Evolutionary conservation across 208 protist genomes (phyloP), one percentile per base, ranked within the genome.

Genomic region (Balamuthia mandrillaris): DNA sequence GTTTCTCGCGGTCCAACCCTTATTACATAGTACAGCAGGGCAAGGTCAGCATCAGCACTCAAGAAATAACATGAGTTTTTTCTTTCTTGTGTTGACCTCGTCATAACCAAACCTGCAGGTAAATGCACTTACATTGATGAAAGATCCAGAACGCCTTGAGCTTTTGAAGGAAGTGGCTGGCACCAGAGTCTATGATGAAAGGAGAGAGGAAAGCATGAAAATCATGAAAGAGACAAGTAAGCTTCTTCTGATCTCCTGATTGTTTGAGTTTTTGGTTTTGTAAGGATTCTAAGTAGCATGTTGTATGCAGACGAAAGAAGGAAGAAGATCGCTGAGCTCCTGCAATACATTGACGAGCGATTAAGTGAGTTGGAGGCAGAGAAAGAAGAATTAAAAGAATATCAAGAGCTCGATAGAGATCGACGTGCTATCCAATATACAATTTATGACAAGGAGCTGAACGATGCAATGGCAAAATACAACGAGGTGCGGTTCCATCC

Each of bases 1-100:
- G 98, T 7, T 98, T 99, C 85, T 99, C 97, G 27, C 92, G 95
- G 9, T 96, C 93, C 41, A 99, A 99, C 88, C 98, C 98, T 14
- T 99, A 99, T 90, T 99, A 99, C 91, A 98, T 99, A 63, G 98
- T 99, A 1, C 97, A 99, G 88, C 98, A 99, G 92, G 98, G 98
- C 47, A 98, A 98, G 88, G 94, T 95, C 24, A n/a, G n/a, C n/a
- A n/a, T n/a, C n/a, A n/a, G n/a, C n/a, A n/a, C n/a, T n/a, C n/a
- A n/a, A n/a, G n/a, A n/a, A n/a, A n/a, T n/a, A n/a, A n/a, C n/a
- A n/a, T n/a, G n/a, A n/a, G n/a, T n/a, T n/a, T n/a, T n/a, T n/a
- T n/a, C n/a, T n/a, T n/a, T n/a, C n/a, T n/a, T n/a, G n/a, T n/a
- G n/a, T n/a, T n/a, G n/a, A n/a, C n/a, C n/a, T n/a, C n/a, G n/a